Evolutionary conservation across 176 grass and related monocot genomes (phyloP).

Genomic region (Alloteropsis semialata): DNA sequence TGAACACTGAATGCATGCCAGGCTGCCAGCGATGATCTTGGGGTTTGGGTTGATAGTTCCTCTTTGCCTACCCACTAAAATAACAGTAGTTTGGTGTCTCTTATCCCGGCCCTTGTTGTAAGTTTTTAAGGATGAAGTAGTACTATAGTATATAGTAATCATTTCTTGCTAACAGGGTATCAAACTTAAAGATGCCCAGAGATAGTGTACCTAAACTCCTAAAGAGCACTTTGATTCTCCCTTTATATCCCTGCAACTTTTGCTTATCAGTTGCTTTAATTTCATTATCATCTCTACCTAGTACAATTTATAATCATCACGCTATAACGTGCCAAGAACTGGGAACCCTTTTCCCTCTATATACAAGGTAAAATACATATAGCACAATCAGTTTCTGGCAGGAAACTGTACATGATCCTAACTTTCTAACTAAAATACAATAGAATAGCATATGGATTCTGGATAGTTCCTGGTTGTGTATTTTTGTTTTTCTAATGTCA

Average conservation of each 20-base stretch:
- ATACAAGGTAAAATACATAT: background rate
- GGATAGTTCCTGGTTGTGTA: background rate
- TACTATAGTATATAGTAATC: background rate
- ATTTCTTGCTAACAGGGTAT: background rate
- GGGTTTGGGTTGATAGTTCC: background rate
- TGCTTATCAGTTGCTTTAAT: slow-evolving; percentile 14
- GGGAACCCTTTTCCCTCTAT: background rate
- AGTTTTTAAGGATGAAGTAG: slow-evolving; percentile 14
- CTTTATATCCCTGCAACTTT: slow-evolving; percentile 6
- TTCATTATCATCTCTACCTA: slow-evolving; percentile 1
- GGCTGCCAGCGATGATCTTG: background rate
- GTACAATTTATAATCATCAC: slow-evolving; percentile 20
- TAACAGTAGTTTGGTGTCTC: background rate
- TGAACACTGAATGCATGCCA: slow-evolving; percentile 19
- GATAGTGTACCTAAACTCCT: slow-evolving; percentile 38
- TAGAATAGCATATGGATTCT: background rate
- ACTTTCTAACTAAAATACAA: background rate
- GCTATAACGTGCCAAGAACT: slow-evolving; percentile 26
- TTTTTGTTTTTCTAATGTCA: slow-evolving; percentile 17
- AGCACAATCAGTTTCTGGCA: background rate
- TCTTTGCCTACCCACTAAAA: slow-evolving; percentile 17
- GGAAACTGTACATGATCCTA: background rate
- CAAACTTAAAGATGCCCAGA: background rate
- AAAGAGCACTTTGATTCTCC: slow-evolving; percentile 7
- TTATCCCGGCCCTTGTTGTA: background rate